Percentiles rank a stretch among this genome's conserved stretches.
Evolutionary conservation across 164 flowering plant species (phyloP).

Genomic region (Stephania cephalantha): DNA sequence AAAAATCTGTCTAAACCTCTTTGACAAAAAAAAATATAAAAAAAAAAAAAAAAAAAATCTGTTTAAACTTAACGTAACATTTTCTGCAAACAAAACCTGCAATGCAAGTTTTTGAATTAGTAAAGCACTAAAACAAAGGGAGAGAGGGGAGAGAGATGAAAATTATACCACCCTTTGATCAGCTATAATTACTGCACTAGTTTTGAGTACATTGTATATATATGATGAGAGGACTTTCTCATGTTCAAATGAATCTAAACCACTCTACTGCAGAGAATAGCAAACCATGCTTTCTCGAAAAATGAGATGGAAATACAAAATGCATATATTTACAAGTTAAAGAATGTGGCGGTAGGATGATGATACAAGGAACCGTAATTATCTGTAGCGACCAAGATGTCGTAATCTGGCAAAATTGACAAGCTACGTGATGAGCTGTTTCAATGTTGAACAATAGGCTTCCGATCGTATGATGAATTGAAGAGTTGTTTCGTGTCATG

Average conservation of each 20-base stretch:
- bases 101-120: background rate
- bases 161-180: background rate
- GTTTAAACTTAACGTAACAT: background rate
- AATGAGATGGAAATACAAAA: background rate
- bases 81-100: background rate
- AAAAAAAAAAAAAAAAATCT: background rate
- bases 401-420: background rate
- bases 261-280: background rate
- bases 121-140: background rate
- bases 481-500: background rate
- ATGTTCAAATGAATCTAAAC: background rate
- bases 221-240: background rate
- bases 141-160: background rate
- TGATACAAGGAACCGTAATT: background rate
- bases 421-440: background rate
- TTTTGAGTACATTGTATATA: background rate
- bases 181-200: background rate
- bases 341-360: background rate
- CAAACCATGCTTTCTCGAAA: too few relatives aligned
- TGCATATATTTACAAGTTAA: background rate
- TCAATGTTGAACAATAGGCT: background rate
- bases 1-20: background rate
- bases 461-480: background rate
- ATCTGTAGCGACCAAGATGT: background rate
- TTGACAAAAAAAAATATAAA: background rate